Evolutionary conservation across 2,329 filamentous ascomycete species (phyloP), one percentile per base, ranked within the genome.

Genomic region (Penicillium sp.): DNA sequence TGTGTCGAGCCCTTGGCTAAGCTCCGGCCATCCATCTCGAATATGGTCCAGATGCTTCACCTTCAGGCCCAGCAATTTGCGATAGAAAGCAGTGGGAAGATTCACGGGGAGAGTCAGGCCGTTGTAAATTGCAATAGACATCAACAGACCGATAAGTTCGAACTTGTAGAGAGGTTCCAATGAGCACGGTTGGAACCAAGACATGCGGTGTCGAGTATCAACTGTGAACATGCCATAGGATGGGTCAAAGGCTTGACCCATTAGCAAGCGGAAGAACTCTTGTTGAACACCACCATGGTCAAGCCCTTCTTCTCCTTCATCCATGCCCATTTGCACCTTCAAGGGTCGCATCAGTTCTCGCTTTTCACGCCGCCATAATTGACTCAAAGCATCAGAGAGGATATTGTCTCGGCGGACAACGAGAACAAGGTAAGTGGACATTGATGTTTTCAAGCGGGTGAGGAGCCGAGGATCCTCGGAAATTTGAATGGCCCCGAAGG

Each of bases 231-330:
- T 79, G 75, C 86, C 92, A 68, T 89, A 91, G 43, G 87, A 83
- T 5, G 91, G 89, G 66, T 91, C 82, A 46, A 97, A 82, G 4
- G 89, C 90, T 69, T 96, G 88, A 0, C 86, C 85, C 65, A 97
- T 87, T 19, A 90, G 86, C 29, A 97, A 77, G 17, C 91, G 86
- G 77, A 99, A 97, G 72, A 96, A 97, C 63, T 99, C 94, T 71
- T 96, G 93, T 67, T 97, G 93, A 1, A 99, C 93, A 62, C 94
- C 94, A 43, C 94, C 94, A 49, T 93, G 91, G 73, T 99, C 94
- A 35, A 95, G 86, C 0, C 94, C 94, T 71, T 95, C 88, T 73
- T 97, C 94, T 31, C 91, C 91, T 53, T 82, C 81, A 35, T 91
- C 87, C 70, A 91, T 89, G 4, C 92, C 92, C 57, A 97, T 84